phyloP scores from a whole-genome alignment of 371 early-diverging fungal species.

The Entomophthora muscae region DNA sequence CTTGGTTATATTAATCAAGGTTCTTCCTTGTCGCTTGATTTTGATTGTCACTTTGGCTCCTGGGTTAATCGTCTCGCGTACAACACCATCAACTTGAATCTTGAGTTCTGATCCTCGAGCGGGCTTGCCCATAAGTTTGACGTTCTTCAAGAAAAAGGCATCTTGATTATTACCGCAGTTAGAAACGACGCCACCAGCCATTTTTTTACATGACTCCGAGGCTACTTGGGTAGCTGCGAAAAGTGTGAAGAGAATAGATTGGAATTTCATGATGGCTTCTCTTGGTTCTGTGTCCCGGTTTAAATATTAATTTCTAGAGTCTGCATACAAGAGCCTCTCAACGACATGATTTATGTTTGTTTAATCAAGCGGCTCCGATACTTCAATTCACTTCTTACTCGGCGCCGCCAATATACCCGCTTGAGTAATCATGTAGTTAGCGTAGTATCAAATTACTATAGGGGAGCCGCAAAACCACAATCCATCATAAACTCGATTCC shows the following conservation, averaged over 20 bases:
- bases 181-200: neutral
- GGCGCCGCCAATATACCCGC: too few species aligned
- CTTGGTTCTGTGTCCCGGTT: too few species aligned
- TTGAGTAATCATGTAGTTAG: too few species aligned
- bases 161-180: neutral
- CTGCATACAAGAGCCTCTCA: too few species aligned
- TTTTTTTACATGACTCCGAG: neutral
- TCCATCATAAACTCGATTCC: too few species aligned
- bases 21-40: neutral
- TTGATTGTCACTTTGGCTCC: neutral
- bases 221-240: neutral
- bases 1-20: neutral
- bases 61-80: neutral
- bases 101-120: neutral
- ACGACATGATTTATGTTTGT: too few species aligned
- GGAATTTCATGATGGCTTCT: neutral
- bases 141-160: neutral
- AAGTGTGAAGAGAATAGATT: neutral
- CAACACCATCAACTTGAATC: neutral
- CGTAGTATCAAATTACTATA: too few species aligned
- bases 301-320: too few species aligned
- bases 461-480: too few species aligned
- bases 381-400: too few species aligned
- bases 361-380: too few species aligned
- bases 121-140: neutral